Evolutionary conservation across 306 rosid genomes (phyloP).

Genomic region (Quercus gilva): DNA sequence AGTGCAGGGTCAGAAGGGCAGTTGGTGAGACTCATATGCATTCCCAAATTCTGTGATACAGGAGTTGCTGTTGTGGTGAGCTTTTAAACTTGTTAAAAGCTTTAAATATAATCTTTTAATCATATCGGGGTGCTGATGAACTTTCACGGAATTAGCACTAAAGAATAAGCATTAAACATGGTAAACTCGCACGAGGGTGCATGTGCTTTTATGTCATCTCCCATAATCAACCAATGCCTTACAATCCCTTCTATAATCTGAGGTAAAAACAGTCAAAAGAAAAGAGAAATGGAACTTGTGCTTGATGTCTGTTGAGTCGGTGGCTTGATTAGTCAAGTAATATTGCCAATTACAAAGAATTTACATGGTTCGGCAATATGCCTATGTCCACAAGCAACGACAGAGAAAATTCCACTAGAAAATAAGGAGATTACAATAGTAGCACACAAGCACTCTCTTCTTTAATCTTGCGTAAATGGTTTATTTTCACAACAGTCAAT

Average conservation of each 20-base stretch:
- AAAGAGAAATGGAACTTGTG: neutral
- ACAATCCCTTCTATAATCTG: neutral
- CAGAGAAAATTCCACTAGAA: too few species aligned
- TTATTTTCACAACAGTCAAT: neutral
- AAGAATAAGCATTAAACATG: neutral
- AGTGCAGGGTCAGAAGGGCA: constrained; percentile 86
- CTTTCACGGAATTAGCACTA: neutral
- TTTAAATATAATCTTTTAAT: neutral
- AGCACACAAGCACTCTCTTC: too few species aligned
- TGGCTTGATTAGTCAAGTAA: too few species aligned
- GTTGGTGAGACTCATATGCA: constrained; percentile 72
- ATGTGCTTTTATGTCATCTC: neutral
- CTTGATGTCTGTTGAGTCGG: neutral
- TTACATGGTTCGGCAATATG: too few species aligned
- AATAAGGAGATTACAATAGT: too few species aligned
- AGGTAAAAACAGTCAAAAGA: neutral
- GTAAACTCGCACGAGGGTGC: neutral
- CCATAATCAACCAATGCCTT: neutral
- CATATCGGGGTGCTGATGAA: neutral
- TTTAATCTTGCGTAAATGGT: too few species aligned
- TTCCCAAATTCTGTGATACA: constrained; percentile 80
- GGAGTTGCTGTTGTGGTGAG: constrained; percentile 91
- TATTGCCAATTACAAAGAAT: too few species aligned
- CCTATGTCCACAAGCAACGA: too few species aligned
- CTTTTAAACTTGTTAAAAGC: neutral